Conservation (phyloP, 768 basidiomycete genomes). For the Leucosporidium yakuticum region DNA sequence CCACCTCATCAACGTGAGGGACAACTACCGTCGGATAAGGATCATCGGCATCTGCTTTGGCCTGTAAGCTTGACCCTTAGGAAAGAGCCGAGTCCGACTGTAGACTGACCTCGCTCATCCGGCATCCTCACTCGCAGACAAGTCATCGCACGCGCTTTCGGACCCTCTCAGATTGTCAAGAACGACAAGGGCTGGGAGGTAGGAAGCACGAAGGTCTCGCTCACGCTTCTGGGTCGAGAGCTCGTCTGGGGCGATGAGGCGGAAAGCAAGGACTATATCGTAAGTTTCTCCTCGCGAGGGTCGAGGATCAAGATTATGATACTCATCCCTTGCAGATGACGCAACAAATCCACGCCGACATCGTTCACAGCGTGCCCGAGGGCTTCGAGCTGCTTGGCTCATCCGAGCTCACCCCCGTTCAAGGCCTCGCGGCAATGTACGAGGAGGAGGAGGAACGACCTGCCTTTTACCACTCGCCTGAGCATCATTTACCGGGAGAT, state of each 20-base stretch:
- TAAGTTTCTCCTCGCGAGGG: not conserved
- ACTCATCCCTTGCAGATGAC: not conserved
- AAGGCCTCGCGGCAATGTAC: not conserved
- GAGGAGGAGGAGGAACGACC: not conserved
- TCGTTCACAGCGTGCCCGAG: not conserved
- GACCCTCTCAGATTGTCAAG: not conserved
- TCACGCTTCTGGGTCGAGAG: not conserved
- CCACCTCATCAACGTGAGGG: not conserved
- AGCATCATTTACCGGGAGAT: not conserved
- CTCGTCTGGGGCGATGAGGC: not conserved
- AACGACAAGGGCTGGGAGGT: constrained; percentile 3
- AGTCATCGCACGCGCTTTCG: not conserved
- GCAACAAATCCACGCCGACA: not conserved
- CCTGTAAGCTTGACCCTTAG: not conserved
- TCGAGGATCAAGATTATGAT: not conserved
- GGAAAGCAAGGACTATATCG: not conserved
- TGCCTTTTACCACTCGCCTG: not conserved
- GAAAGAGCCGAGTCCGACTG: no score
- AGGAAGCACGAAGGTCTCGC: not conserved
- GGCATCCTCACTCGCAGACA: not conserved
- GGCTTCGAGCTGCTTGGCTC: not conserved
- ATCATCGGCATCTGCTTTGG: not conserved
- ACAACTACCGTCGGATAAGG: not conserved
- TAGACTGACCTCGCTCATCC: no score
- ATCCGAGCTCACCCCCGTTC: not conserved